Conservation (phyloP, 345 rosid species). For the Camelina hispida region DNA sequence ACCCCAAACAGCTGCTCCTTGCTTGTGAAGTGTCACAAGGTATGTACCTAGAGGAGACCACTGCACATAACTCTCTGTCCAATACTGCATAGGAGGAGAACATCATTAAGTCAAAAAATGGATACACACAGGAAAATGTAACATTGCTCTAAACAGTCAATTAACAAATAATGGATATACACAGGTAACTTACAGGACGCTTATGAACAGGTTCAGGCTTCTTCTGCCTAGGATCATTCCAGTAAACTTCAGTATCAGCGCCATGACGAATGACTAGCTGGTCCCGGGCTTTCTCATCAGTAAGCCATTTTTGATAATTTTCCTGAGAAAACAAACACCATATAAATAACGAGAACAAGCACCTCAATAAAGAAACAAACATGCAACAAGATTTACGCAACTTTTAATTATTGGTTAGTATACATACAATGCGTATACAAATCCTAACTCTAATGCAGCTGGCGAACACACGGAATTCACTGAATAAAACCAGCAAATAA, state of each 20-base stretch:
- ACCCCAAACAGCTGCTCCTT: constrained; percentile 98
- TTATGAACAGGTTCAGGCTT: constrained; percentile 92
- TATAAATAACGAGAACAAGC: neutral
- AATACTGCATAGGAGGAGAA: constrained; percentile 58
- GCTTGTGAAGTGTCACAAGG: constrained; percentile 92
- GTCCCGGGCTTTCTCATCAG: constrained; percentile 92
- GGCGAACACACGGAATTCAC: neutral
- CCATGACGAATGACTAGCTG: constrained; percentile 94
- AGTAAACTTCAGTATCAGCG: constrained; percentile 85
- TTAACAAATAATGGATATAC: neutral
- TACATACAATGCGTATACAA: neutral
- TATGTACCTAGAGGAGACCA: constrained; percentile 98
- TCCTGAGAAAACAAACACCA: constrained; percentile 55
- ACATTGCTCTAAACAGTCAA: constrained; percentile 15
- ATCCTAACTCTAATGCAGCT: constrained; percentile 2
- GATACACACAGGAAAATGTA: neutral
- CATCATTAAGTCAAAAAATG: constrained; percentile 11
- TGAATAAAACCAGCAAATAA: neutral
- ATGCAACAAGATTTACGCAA: constrained; percentile 1
- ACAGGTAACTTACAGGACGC: constrained; percentile 70
- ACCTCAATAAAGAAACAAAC: neutral
- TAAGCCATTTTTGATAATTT: constrained; percentile 91
- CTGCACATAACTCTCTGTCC: constrained; percentile 96
- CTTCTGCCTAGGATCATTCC: constrained; percentile 93
- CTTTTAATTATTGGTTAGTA: neutral